Conservation (phyloP, 2,329 filamentous ascomycete genomes). For the Fusarium sp. region DNA sequence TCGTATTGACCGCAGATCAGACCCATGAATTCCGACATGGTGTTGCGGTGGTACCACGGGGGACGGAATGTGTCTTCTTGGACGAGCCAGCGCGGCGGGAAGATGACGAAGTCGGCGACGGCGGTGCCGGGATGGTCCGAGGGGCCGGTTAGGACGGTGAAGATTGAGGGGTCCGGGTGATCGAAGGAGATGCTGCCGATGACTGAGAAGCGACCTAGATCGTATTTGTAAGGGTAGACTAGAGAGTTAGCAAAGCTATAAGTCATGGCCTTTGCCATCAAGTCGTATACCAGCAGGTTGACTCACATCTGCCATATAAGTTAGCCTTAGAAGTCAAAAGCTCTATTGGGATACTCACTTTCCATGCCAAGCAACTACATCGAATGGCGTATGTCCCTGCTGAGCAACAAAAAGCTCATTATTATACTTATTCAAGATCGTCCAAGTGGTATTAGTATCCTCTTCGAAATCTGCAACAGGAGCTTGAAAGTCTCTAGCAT, state of each 20-base stretch:
- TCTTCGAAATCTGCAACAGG: slow-evolving; percentile 77
- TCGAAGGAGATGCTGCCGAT: slow-evolving; percentile 75
- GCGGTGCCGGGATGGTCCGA: slow-evolving; percentile 72
- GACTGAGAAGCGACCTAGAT: slow-evolving; percentile 80
- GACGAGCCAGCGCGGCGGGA: slow-evolving; percentile 79
- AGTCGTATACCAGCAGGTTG: no score
- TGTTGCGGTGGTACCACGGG: slow-evolving; percentile 80
- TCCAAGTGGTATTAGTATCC: slow-evolving; percentile 64
- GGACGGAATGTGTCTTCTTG: slow-evolving; percentile 78
- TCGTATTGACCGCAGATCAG: slow-evolving; percentile 71
- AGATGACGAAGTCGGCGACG: slow-evolving; percentile 79
- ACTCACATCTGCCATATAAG: slow-evolving; percentile 30
- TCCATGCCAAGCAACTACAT: slow-evolving; percentile 85
- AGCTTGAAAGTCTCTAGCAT: slow-evolving; percentile 79
- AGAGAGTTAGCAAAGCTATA: not conserved
- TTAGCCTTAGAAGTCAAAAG: not conserved
- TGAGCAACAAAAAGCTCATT: slow-evolving; percentile 68
- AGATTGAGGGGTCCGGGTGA: slow-evolving; percentile 84
- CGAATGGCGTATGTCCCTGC: slow-evolving; percentile 81
- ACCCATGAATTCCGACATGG: slow-evolving; percentile 76
- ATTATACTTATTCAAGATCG: slow-evolving; percentile 74
- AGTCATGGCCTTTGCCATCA: not conserved
- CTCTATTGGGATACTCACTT: slow-evolving; percentile 68
- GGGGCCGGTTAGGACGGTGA: slow-evolving; percentile 76
- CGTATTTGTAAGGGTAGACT: slow-evolving; percentile 80